Evolutionary conservation across 1,139 yeast genomes (phyloP), one percentile per base, ranked within the genome.

Genomic region (Candida mesenterica): DNA sequence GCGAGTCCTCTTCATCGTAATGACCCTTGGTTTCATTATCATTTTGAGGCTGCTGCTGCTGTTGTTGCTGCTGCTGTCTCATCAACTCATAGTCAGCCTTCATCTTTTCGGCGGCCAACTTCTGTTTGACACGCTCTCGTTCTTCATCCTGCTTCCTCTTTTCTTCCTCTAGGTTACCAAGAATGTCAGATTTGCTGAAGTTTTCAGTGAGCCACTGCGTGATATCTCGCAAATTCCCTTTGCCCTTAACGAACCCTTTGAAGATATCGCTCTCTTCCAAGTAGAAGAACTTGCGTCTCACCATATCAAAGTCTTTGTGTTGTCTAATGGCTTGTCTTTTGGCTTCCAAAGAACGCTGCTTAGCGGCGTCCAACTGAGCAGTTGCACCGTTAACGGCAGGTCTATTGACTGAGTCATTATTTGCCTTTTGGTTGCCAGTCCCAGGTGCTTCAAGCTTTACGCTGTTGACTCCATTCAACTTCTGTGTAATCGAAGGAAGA

Each of bases 181-280:
- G 42, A 15, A 62, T 55, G n/a, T 55, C 68, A 12, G 52, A 53
- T 40, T 54, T 54, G 36, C 56, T 52, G 44, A 53, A 63, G 42
- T 65, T 66, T 4, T 64, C 66, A 13, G 59, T 56, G 28, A 82
- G 58, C 59, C 78, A 67, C 35, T 63, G 67, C 22, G 79, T 70
- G 10, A 83, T 73, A 33, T 73, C 72, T 39, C 79, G 66, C 22
- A 79, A 54, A 40, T 79, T 73, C 8, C 79, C 78, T 33, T 77
- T 73, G 27, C 79, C 80, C 23, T 75, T 72, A 33, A 76, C 79
- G 50, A 79, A 77, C 1, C 82, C 83, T 33, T 77, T 77, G 43
- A 77, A 72, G 24, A 82, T 69, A 42, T 78, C 73, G 23, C 77
- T 67, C 31, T 69, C 75, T 15, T 62, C 58, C 15, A 77, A 53